These are phyloP conservation scores for Sugiyamaella grinbergsii DNA, from an alignment of 1,139 yeast species.

Conservation along the genomic window DNA sequence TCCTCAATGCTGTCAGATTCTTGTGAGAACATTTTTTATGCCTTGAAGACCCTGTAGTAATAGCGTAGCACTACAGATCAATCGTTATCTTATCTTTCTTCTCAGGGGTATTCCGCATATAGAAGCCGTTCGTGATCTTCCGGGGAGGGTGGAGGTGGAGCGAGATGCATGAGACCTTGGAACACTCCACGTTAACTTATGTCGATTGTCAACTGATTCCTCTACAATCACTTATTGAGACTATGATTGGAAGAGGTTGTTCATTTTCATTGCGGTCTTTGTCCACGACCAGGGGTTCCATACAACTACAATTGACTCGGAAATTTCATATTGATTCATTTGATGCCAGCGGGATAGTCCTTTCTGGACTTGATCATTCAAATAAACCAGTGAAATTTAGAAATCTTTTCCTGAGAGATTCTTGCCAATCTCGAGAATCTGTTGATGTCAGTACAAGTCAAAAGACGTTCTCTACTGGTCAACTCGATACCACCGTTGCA, in stretches of 20 bases:
- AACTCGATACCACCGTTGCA: slow-evolving; percentile 40
- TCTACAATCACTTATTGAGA: background rate
- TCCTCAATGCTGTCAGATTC: background rate
- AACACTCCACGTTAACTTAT: too few species aligned
- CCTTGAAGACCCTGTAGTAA: too few species aligned
- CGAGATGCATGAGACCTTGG: too few species aligned
- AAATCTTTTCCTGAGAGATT: slow-evolving; percentile 65
- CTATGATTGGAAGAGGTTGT: slow-evolving; percentile 1
- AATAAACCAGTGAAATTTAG: slow-evolving; percentile 47
- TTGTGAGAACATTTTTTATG: background rate
- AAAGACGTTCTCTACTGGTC: slow-evolving; percentile 66
- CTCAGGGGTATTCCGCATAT: slow-evolving; percentile 6
- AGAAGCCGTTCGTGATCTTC: slow-evolving; percentile 2
- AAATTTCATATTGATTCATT: slow-evolving; percentile 26
- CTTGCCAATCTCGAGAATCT: slow-evolving; percentile 54
- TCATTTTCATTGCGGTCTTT: background rate
- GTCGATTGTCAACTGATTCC: too few species aligned
- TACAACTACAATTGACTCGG: slow-evolving; percentile 8
- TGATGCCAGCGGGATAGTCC: slow-evolving; percentile 22
- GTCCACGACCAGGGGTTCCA: background rate
- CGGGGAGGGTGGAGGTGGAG: background rate
- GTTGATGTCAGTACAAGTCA: slow-evolving; percentile 62
- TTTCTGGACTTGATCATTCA: slow-evolving; percentile 23
- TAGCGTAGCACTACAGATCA: background rate
- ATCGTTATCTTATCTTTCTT: slow-evolving; percentile 6